A percentile compares a stretch with the other conserved stretches of the same genome.
Evolutionary conservation across 805 yeast species (phyloP).

Genomic region (Kodamaea restingae): DNA sequence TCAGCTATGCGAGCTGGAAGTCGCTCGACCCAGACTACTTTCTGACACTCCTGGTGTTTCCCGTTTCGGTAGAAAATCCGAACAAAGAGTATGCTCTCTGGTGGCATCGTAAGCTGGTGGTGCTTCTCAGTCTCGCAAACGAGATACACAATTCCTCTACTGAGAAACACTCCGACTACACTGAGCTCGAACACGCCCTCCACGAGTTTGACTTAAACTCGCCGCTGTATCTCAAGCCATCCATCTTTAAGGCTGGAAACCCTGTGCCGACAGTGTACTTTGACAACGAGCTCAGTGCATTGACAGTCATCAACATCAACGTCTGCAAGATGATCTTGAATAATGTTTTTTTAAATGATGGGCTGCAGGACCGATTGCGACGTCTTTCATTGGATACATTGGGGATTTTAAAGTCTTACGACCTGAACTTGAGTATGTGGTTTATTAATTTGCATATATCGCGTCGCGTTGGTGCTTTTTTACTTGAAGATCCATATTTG

Average conservation of each 20-base stretch:
- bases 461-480: constrained; percentile 3
- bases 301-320: constrained; percentile 27
- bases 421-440: constrained; percentile 30
- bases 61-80: background rate
- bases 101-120: constrained; percentile 33
- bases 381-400: constrained; percentile 29
- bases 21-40: constrained; percentile 30
- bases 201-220: constrained; percentile 27
- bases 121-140: constrained; percentile 25
- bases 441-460: constrained; percentile 30
- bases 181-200: constrained; percentile 20
- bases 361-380: background rate
- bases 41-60: constrained; percentile 9
- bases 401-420: constrained; percentile 38
- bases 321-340: constrained; percentile 29
- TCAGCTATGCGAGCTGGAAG: constrained; percentile 32
- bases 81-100: constrained; percentile 22
- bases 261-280: constrained; percentile 32
- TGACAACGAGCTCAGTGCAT: constrained; percentile 34
- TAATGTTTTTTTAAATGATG: constrained; percentile 18
- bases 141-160: constrained; percentile 23
- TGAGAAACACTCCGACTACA: constrained; percentile 26
- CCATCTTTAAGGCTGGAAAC: constrained; percentile 26
- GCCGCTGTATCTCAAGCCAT: constrained; percentile 30
- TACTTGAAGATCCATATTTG: constrained; percentile 4